phyloP scores from a whole-genome alignment of 2,329 filamentous ascomycete species.

The Claviceps capensis region DNA sequence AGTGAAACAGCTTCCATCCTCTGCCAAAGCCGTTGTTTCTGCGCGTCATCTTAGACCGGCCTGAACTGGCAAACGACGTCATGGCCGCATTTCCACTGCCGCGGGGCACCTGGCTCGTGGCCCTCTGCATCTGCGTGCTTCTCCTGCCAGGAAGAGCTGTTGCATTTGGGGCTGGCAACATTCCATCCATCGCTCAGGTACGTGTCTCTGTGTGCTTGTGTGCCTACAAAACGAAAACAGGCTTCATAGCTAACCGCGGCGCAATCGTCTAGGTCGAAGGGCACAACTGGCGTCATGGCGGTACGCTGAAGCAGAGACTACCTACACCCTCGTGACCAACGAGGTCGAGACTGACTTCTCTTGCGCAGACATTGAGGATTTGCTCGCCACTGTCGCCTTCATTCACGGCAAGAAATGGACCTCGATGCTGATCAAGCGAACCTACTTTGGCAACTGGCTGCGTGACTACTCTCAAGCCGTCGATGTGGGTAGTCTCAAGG shows the following conservation, averaged over 20 bases:
- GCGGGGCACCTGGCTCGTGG: conserved; percentile 37
- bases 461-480: conserved; percentile 76
- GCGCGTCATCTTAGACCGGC: not conserved
- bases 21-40: not conserved
- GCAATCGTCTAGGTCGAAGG: conserved; percentile 41
- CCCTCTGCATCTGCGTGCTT: conserved; percentile 39
- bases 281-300: conserved; percentile 56
- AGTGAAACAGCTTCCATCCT: not conserved
- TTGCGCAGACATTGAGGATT: conserved; percentile 62
- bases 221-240: not conserved
- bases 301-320: conserved; percentile 18
- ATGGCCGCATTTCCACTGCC: conserved; percentile 36
- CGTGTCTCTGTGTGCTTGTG: not conserved
- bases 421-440: conserved; percentile 60
- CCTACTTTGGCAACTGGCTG: conserved; percentile 80
- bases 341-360: not conserved
- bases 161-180: conserved; percentile 59
- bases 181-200: conserved; percentile 46
- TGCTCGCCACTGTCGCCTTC: conserved; percentile 64
- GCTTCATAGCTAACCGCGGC: not conserved
- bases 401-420: conserved; percentile 78
- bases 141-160: conserved; percentile 41
- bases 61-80: conserved; percentile 10
- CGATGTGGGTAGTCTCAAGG: conserved; percentile 68
- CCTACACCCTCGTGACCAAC: not conserved